Percentiles rank a stretch among this genome's conserved stretches.
Conservation (phyloP, 148 eudicot species). For the Linanthus parryae region DNA sequence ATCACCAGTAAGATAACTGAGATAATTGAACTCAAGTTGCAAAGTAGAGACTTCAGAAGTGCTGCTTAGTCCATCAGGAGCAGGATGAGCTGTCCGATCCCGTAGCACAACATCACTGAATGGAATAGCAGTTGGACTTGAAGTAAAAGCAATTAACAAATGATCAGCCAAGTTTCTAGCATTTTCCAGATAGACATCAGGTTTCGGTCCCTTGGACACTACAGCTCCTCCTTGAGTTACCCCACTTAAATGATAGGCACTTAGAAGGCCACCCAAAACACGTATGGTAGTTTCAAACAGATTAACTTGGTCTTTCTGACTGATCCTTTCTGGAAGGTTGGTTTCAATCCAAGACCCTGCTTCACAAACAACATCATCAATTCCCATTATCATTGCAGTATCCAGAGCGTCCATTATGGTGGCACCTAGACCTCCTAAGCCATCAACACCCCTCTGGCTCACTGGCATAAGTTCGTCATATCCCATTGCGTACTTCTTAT, state of each 20-base stretch:
- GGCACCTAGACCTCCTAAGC: slow-evolving; percentile 96
- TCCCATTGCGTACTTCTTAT: slow-evolving; percentile 76
- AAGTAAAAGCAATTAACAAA: slow-evolving; percentile 73
- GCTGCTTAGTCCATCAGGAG: slow-evolving; percentile 90
- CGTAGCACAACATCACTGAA: slow-evolving; percentile 77
- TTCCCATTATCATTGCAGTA: slow-evolving; percentile 93
- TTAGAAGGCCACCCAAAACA: slow-evolving; percentile 88
- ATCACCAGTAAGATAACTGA: slow-evolving; percentile 74
- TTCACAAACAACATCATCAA: slow-evolving; percentile 69
- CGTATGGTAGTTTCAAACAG: slow-evolving; percentile 95
- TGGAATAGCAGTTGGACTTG: slow-evolving; percentile 87
- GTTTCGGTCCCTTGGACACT: slow-evolving; percentile 51
- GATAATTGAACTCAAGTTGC: slow-evolving; percentile 92
- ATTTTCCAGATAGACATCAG: slow-evolving; percentile 61
- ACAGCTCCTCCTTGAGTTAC: slow-evolving; percentile 28
- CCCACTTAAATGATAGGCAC: slow-evolving; percentile 92
- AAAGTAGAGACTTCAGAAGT: slow-evolving; percentile 91
- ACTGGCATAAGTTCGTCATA: slow-evolving; percentile 90
- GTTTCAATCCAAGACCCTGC: slow-evolving; percentile 96
- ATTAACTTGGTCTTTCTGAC: slow-evolving; percentile 81
- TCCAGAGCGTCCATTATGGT: slow-evolving; percentile 90
- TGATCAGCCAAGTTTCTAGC: slow-evolving; percentile 84
- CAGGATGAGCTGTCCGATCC: slow-evolving; percentile 69
- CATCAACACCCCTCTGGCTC: slow-evolving; percentile 71
- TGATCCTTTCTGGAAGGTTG: slow-evolving; percentile 66